These are phyloP conservation scores for Tuber indicum DNA, from an alignment of 495 filamentous ascomycete species.

Conservation along the genomic window DNA sequence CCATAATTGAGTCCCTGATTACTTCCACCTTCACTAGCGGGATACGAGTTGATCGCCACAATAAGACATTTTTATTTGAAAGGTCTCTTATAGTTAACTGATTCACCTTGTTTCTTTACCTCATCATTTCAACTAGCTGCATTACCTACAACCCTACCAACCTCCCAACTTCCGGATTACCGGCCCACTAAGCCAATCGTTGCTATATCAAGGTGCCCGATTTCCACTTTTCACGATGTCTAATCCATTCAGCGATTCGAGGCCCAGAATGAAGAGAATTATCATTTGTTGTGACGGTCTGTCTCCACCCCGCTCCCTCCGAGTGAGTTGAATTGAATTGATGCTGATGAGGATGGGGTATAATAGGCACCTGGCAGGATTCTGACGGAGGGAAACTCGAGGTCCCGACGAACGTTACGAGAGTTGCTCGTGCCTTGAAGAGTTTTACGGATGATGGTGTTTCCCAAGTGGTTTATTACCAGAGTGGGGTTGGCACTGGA, in stretches of 20 bases:
- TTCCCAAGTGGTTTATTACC: slow-evolving; percentile 50
- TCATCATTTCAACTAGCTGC: neutral
- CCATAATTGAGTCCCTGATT: neutral
- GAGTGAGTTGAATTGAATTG: neutral
- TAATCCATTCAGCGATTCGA: slow-evolving; percentile 12
- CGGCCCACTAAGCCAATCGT: neutral
- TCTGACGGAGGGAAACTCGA: slow-evolving; percentile 41
- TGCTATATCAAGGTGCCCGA: neutral
- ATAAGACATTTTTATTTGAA: neutral
- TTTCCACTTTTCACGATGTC: neutral
- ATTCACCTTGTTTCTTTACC: neutral
- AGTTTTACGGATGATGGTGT: slow-evolving; percentile 42
- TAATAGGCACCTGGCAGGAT: slow-evolving; percentile 47
- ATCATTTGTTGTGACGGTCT: slow-evolving; percentile 50
- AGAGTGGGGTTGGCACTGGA: slow-evolving; percentile 50
- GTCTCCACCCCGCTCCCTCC: slow-evolving; percentile 3
- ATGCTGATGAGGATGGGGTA: neutral
- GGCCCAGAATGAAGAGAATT: slow-evolving; percentile 42
- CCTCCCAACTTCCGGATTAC: neutral
- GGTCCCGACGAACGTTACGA: slow-evolving; percentile 50
- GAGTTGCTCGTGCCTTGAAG: slow-evolving; percentile 46
- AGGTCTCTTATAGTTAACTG: neutral
- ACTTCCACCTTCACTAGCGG: neutral
- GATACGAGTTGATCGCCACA: neutral
- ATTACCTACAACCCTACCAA: neutral